Conservation (phyloP, 495 filamentous ascomycete species). For the Rhizodiscina lignyota region DNA sequence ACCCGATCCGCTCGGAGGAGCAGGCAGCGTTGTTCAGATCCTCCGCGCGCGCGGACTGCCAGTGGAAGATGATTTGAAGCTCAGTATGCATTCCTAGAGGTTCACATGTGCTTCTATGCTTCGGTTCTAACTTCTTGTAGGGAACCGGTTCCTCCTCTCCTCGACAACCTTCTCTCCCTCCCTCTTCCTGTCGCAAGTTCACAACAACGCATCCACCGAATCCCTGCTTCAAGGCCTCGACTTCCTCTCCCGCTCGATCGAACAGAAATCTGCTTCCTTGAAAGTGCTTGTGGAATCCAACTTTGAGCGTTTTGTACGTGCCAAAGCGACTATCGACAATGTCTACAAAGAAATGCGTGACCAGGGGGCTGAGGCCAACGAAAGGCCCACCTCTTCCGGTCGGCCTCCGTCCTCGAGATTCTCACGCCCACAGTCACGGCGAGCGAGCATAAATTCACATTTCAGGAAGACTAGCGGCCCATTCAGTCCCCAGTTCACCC, state of each 20-base stretch:
- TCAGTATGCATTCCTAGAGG: constrained; percentile 37
- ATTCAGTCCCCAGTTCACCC: constrained; percentile 16
- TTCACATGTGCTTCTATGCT: constrained; percentile 1
- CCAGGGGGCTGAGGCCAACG: constrained; percentile 39
- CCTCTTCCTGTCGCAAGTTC: constrained; percentile 80
- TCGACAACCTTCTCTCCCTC: constrained; percentile 90
- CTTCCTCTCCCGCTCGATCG: constrained; percentile 72
- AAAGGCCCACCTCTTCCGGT: constrained; percentile 5
- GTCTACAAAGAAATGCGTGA: constrained; percentile 97
- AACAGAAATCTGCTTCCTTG: constrained; percentile 88
- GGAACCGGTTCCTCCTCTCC: constrained; percentile 83
- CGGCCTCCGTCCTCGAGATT: too few species aligned
- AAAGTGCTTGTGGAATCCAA: constrained; percentile 94
- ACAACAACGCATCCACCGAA: constrained; percentile 65
- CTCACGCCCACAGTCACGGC: constrained; percentile 29
- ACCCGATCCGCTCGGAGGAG: constrained; percentile 68
- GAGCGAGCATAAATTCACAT: constrained; percentile 13
- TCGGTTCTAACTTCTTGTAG: constrained; percentile 22
- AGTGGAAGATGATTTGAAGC: constrained; percentile 65
- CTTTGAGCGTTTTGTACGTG: constrained; percentile 91
- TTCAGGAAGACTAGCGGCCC: constrained; percentile 49
- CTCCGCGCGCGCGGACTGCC: constrained; percentile 59
- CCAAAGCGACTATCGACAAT: constrained; percentile 93
- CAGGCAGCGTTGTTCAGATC: constrained; percentile 68
- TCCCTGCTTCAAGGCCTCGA: constrained; percentile 65